Conservation (phyloP, 176 grass and related monocot species). For the Thalia dealbata region DNA sequence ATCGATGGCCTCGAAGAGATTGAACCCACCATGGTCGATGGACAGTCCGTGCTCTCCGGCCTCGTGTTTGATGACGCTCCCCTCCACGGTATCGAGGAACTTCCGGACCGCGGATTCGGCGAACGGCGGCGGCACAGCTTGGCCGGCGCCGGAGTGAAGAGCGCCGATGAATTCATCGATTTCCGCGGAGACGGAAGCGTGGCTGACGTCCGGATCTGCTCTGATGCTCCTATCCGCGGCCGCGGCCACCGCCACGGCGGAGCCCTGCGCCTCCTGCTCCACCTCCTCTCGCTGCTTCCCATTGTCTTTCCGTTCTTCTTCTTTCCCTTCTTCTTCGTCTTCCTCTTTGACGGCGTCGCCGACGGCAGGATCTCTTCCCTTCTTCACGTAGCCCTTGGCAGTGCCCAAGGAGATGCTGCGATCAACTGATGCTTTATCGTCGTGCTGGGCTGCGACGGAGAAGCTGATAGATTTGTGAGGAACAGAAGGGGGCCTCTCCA, state of each 20-base stretch:
- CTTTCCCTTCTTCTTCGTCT: not conserved
- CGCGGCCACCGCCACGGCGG: too few relatives aligned
- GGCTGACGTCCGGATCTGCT: not conserved
- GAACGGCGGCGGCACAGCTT: not conserved
- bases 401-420: not conserved
- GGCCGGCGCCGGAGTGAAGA: not conserved
- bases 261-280: not conserved
- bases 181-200: not conserved
- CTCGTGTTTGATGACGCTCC: constrained; percentile 36
- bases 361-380: not conserved
- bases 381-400: not conserved
- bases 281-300: not conserved
- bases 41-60: constrained; percentile 26
- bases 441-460: not conserved
- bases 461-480: not conserved
- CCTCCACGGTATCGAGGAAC: not conserved
- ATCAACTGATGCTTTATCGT: not conserved
- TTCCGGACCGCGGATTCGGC: not conserved
- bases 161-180: constrained; percentile 1
- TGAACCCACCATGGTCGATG: constrained; percentile 21
- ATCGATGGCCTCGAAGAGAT: constrained; percentile 39
- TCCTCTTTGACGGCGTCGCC: not conserved
- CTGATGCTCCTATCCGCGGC: not conserved
- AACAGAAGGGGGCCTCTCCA: not conserved
- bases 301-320: not conserved